Evolutionary conservation across 768 basidiomycete genomes (phyloP), one percentile per base, ranked within the genome.

Genomic region (Rhizopogon vesiculosus): DNA sequence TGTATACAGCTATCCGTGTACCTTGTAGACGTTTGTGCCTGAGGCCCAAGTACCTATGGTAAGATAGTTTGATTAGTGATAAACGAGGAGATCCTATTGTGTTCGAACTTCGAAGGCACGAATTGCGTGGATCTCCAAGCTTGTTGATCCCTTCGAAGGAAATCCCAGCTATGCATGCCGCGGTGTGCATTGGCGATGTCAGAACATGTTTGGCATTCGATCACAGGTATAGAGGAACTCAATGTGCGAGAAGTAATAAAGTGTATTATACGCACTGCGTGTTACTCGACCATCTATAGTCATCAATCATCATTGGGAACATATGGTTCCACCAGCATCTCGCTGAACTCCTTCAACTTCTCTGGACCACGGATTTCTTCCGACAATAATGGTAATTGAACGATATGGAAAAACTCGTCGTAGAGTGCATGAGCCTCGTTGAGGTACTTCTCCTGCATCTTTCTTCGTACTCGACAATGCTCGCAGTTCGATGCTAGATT

Each of bases 381-480:
- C 5, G 94, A 97, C 53, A 98, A 83, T 38, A 99, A 74, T 2
- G 97, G 97, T 46, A 99, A 81, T 68, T 89, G 85, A 15, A 98
- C 74, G 62, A 99, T 97, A 71, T 99, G 94, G 86, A 98, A 99
- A 70, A 96, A 97, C 64, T 97, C 93, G 71, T 93, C 92, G 68
- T 97, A 97, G 48, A 98, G 86, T 67, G 98, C 96, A 72, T 97
- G 92, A 15, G 96, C 95, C 74, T 98, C 97, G 46, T 79, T 81
- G 19, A 99, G 83, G 71, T 99, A 99, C 72, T 97, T 98, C 73
- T 97, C 94, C 73, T 98, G 94, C 96, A 98, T 98, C 75, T 87
- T 89, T 72, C 92, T 87, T 57, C 97, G 84, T 18, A 98, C 94
- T 51, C 80, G 79, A 72, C 97, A 99, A 71, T 98, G 96, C 62